Evolutionary conservation across 306 rosid species (phyloP), one percentile per base, ranked within the genome.

Genomic region (Fragaria ananassa): DNA sequence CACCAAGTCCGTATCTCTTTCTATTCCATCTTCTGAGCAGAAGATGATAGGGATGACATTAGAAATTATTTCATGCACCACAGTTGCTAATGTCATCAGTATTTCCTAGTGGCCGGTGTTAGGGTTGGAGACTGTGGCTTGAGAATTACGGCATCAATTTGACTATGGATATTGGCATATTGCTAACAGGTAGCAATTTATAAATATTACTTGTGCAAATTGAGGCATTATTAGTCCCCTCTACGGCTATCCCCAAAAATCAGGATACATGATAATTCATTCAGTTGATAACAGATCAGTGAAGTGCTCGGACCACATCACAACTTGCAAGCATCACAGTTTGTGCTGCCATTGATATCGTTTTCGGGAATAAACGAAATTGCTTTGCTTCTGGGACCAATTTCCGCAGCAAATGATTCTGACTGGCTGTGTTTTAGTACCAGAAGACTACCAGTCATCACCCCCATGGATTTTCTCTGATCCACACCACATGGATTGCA

Each of bases 211-310:
- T 54, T 8, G 29, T 54, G 61, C 29, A 54, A n/a, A 54, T 60
- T 11, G 10, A 60, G 67, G 45, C 69, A 17, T 8, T 15, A 2
- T 42, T 23, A 64, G 68, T 63, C 46, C 41, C 46, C 69, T 64
- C 69, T 34, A 35, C 46, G 69, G 69, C 46, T 64, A 17, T 64
- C 69, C 69, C 69, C 25, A 35, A 35, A 64, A 64, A 64, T 64
- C 23, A 64, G 69, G 69, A 34, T 1, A 31, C 21, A 31, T 62
- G 68, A 62, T 62, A 31, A 31, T 14, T 47, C 18, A 47, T 47
- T 14, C 15, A 47, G 44, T 31, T 62, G 68, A 62, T 31, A 62
- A 31, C 44, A 62, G 68, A 31, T 64, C 23, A 35, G 42, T 31
- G 67, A 19, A 27, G n/a, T 29, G 42, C 21, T 62, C 42, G 67